Evolutionary conservation across 148 eudicot genomes (phyloP).

Genomic region (Chenopodium formosanum): DNA sequence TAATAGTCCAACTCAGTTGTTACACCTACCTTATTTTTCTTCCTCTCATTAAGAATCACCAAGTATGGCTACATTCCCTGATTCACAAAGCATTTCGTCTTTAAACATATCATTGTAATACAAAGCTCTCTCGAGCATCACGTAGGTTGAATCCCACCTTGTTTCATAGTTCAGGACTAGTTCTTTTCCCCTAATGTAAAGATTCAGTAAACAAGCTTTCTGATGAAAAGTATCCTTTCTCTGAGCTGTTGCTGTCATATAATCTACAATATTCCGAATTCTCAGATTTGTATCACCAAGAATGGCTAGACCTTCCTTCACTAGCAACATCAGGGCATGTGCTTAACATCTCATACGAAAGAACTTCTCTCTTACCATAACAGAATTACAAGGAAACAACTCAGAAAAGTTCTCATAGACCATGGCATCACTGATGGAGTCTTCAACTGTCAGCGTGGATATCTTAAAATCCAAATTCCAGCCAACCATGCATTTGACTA

Average conservation of each 20-base stretch:
- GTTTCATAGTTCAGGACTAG: not conserved
- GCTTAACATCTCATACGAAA: too few species aligned
- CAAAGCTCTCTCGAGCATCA: constrained; percentile 14
- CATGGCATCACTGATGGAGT: too few species aligned
- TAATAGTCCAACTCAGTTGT: constrained; percentile 21
- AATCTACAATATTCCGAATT: not conserved
- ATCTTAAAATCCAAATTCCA: too few species aligned
- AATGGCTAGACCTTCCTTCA: too few species aligned
- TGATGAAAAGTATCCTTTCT: not conserved
- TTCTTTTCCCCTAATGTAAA: too few species aligned
- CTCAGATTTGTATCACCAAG: not conserved
- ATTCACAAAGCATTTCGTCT: not conserved
- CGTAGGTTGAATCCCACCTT: not conserved
- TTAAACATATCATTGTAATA: constrained; percentile 1
- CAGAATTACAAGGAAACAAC: too few species aligned
- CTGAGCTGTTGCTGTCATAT: not conserved
- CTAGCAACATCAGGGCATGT: too few species aligned
- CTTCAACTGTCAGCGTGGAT: too few species aligned
- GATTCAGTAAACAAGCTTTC: not conserved
- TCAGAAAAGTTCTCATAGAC: too few species aligned
- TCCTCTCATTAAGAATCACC: constrained; percentile 6
- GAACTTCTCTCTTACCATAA: too few species aligned
- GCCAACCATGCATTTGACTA: not conserved
- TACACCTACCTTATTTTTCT: not conserved
- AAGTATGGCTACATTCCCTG: not conserved